Evolutionary conservation across 1,139 yeast species (phyloP), one percentile per base, ranked within the genome.

Genomic region (Saccharomyces pastorianus): DNA sequence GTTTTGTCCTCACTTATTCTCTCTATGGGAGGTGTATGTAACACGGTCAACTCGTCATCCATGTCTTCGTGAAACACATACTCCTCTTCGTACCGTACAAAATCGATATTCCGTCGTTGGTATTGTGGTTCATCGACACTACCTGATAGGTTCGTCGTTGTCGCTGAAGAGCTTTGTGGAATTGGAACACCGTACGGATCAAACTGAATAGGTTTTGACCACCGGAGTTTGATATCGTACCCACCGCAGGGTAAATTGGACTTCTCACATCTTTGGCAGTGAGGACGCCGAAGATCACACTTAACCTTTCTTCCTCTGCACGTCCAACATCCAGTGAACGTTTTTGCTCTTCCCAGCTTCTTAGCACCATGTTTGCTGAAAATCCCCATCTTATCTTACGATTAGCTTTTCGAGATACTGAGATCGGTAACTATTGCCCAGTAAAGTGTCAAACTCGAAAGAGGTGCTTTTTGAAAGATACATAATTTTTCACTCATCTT

Each of bases 41-140:
- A 72, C 9, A 78, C 71, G 6, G 82, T 78, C 51, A 90, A 73
- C 61, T 87, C 90, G 48, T 76, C 73, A 66, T 89, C 96, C 84
- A 90, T 84, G 46, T 88, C 96, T 48, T 87, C 90, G 64, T 90
- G 88, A 11, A 83, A 80, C 50, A 79, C 79, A 65, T 88, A 89
- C 52, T 79, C 80, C 70, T 77, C 73, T 2, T 82, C 76, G 61
- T 90, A 90, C 53, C 72, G 77, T 1, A 89, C 96, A 69, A 85
- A 85, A 1, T 80, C 91, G 13, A 86, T 83, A 56, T 81, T 79
- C 59, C 96, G 73, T 62, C 97, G 73, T 63, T 85, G 69, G 47
- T 60, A 66, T 49, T 61, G 66, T 13, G 64, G 67, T 48, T 63
- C 68, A 27, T 63, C 65, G 11, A 58, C 49, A 20, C 44, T 29